These are phyloP conservation scores for Rhinocladiella mackenziei DNA, from an alignment of 2,329 filamentous ascomycete genomes.

Conservation along the genomic window DNA sequence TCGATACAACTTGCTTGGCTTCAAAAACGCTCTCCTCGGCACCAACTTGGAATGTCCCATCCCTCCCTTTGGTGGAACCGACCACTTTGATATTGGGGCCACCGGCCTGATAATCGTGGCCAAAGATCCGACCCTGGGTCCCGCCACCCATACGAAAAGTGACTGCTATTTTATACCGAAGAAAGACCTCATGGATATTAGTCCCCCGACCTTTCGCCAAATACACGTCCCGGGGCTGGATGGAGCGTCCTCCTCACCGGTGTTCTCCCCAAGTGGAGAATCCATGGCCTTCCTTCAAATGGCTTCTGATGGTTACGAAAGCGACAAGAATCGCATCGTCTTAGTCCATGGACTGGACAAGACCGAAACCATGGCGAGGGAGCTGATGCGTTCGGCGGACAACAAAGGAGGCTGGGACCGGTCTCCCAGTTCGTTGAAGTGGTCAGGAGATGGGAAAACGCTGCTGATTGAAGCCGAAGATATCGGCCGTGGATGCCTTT, in stretches of 20 bases:
- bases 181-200: conserved; percentile 40
- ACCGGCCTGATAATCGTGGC: conserved; percentile 39
- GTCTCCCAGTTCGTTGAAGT: conserved; percentile 41
- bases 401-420: conserved; percentile 41
- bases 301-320: conserved; percentile 45
- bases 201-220: conserved; percentile 33
- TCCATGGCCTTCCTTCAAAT: conserved; percentile 44
- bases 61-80: conserved; percentile 45
- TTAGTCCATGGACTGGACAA: conserved; percentile 40
- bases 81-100: conserved; percentile 46
- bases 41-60: conserved; percentile 46
- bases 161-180: conserved; percentile 45
- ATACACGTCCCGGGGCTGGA: conserved; percentile 35
- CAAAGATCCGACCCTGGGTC: conserved; percentile 44
- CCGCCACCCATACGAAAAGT: conserved; percentile 46
- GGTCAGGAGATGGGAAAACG: conserved; percentile 41
- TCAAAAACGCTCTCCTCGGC: conserved; percentile 43
- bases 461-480: conserved; percentile 43
- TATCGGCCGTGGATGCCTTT: conserved; percentile 41
- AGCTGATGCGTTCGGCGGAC: conserved; percentile 36
- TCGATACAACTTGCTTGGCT: conserved; percentile 37
- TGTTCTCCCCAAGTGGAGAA: conserved; percentile 43
- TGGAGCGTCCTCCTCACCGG: conserved; percentile 45
- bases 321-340: conserved; percentile 45
- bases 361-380: conserved; percentile 32